Evolutionary conservation across 2,329 filamentous ascomycete species (phyloP), one percentile per base, ranked within the genome.

Genomic region (Lachnellula hyalina): DNA sequence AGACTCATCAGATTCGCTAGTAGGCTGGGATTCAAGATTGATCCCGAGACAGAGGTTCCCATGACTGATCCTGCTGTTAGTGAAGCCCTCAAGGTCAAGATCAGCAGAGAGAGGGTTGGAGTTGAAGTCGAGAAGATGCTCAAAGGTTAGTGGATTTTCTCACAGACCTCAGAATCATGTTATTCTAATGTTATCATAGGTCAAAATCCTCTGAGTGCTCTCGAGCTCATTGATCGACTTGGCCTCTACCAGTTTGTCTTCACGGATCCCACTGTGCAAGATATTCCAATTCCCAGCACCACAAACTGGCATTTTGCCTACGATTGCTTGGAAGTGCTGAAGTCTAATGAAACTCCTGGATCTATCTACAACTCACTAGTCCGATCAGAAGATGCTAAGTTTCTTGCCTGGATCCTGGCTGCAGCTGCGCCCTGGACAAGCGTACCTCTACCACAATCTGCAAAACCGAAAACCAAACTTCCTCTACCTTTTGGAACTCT

Each of bases 101-200:
- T 99, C 62, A 96, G 89, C 66, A 84, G 91, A 52, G 94, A 99
- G 71, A 80, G 94, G 54, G 85, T 99, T 1, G 90, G 90, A 0
- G 81, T 87, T 4, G 94, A 99, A 69, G 66, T 96, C 3, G 89
- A 93, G 67, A 97, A 97, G 77, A 96, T 96, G 85, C 75, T 97
- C 17, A 86, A 83, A 71, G 87, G 89, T 81, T 68, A 54, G 62
- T 36, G 47, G 56, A 15, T 49, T 63, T 9, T 61, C 49, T 47
- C 61, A 60, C 41, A 19, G 12, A n/a, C 57, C 55, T 3, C 49
- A 25, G 21, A 50, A 46, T 41, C 51, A 52, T 17, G 40, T 28
- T 46, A 42, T 49, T 54, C 57, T 67, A 36, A 65, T 32, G n/a
- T 44, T 50, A 21, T 32, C 45, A 32, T 45, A 79, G 84, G 79